Percentiles rank a stretch among this genome's conserved stretches.
Evolutionary conservation across 2,329 filamentous ascomycete species (phyloP).

Genomic region (Aspergillus aculeatus): DNA sequence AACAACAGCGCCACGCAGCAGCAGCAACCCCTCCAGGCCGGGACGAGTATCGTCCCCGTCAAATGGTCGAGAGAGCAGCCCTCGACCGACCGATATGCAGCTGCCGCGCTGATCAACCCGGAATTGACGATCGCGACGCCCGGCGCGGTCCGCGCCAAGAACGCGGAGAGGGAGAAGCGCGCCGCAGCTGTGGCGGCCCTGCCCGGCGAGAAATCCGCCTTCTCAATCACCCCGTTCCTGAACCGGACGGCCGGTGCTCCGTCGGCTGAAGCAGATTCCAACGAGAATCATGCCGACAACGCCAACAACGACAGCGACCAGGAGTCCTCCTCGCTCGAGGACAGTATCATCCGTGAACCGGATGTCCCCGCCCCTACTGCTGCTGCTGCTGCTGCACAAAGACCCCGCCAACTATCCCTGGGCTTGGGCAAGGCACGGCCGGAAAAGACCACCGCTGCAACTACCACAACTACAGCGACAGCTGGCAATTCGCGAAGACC

Average conservation of each 20-base stretch:
- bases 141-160: slow-evolving; percentile 48
- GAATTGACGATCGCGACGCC: slow-evolving; percentile 53
- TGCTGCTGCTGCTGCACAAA: not conserved
- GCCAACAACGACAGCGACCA: not conserved
- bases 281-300: slow-evolving; percentile 22
- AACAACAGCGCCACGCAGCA: slow-evolving; percentile 41
- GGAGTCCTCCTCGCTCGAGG: not conserved
- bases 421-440: not conserved
- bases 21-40: slow-evolving; percentile 22
- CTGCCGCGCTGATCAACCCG: slow-evolving; percentile 37
- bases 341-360: not conserved
- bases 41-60: slow-evolving; percentile 28
- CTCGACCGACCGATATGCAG: slow-evolving; percentile 27
- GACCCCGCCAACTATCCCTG: not conserved
- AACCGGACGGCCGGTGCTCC: slow-evolving; percentile 67
- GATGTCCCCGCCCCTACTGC: not conserved
- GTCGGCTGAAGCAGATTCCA: slow-evolving; percentile 27
- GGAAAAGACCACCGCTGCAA: not conserved
- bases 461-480: not conserved
- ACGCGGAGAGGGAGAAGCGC: slow-evolving; percentile 59
- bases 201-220: slow-evolving; percentile 82
- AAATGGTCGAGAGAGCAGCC: slow-evolving; percentile 42
- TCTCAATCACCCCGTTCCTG: slow-evolving; percentile 92
- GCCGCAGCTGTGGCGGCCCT: slow-evolving; percentile 45
- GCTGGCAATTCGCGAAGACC: not conserved